phyloP scores from a whole-genome alignment of 768 basidiomycete genomes.

The Cyathus striatus region DNA sequence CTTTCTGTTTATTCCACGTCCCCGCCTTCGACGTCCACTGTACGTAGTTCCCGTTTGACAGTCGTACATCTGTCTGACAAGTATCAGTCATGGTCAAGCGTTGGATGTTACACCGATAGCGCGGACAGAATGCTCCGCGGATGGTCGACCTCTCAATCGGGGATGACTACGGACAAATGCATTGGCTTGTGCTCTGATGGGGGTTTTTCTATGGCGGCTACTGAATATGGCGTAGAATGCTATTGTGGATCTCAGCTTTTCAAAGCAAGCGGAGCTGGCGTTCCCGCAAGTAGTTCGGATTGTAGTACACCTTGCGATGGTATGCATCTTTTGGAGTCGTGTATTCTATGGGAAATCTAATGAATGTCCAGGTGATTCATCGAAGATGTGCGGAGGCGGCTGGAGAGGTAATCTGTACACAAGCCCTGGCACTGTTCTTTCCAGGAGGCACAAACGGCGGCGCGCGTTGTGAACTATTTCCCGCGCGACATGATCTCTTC shows the following conservation, averaged over 20 bases:
- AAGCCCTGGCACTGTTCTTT: neutral
- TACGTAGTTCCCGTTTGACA: neutral
- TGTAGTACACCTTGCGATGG: slow-evolving; percentile 27
- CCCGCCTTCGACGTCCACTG: slow-evolving; percentile 1
- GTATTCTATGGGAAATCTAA: neutral
- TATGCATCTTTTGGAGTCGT: slow-evolving; percentile 8
- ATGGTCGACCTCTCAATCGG: slow-evolving; percentile 8
- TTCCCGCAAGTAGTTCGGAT: slow-evolving; percentile 9
- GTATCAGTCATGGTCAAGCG: slow-evolving; percentile 17
- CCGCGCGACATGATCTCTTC: neutral
- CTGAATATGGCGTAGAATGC: slow-evolving; percentile 28
- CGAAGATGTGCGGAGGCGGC: slow-evolving; percentile 26
- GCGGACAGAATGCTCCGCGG: slow-evolving; percentile 22
- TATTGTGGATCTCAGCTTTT: slow-evolving; percentile 24
- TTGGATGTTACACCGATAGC: slow-evolving; percentile 27
- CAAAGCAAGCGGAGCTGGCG: slow-evolving; percentile 16
- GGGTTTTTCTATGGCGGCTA: slow-evolving; percentile 26
- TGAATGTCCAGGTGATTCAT: slow-evolving; percentile 14
- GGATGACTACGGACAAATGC: slow-evolving; percentile 26
- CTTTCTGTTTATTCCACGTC: slow-evolving; percentile 10
- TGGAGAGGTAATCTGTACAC: slow-evolving; percentile 25
- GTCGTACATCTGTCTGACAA: neutral
- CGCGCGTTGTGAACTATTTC: neutral
- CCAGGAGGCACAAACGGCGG: neutral
- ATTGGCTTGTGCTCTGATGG: slow-evolving; percentile 17